phyloP scores from a whole-genome alignment of 352 stramenopile species.

The Phytophthora ramorum region DNA sequence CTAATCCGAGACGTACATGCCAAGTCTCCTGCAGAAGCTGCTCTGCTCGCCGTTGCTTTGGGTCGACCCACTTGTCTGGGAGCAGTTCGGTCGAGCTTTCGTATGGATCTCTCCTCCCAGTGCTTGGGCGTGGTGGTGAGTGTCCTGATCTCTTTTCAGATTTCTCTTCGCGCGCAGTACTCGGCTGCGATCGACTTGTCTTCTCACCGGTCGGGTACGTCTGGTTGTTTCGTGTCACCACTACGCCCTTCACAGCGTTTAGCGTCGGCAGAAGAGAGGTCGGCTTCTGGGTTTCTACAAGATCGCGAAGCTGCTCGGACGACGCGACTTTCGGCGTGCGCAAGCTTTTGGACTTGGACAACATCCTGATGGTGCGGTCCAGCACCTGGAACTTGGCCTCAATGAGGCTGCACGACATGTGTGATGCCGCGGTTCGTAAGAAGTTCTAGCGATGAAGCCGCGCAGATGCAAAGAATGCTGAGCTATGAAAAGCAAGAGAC shows the following conservation, averaged over 20 bases:
- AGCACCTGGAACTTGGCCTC: slow-evolving; percentile 73
- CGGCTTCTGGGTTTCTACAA: slow-evolving; percentile 46
- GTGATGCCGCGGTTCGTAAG: slow-evolving; percentile 1
- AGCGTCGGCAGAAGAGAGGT: slow-evolving; percentile 27
- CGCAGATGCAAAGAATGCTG: not conserved
- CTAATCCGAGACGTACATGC: slow-evolving; percentile 25
- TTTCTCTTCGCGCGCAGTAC: slow-evolving; percentile 19
- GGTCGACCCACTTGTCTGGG: slow-evolving; percentile 38
- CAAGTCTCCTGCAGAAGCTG: slow-evolving; percentile 46
- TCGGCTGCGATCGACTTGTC: slow-evolving; percentile 11
- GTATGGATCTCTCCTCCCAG: slow-evolving; percentile 15
- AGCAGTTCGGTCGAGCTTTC: slow-evolving; percentile 7
- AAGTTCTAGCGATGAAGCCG: slow-evolving; percentile 2
- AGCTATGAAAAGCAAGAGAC: slow-evolving; percentile 12
- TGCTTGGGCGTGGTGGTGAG: slow-evolving; percentile 12
- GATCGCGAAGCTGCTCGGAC: slow-evolving; percentile 56
- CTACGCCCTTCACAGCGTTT: slow-evolving; percentile 8
- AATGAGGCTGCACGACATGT: slow-evolving; percentile 70
- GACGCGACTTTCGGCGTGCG: slow-evolving; percentile 40
- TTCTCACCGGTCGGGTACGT: not conserved
- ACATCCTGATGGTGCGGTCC: slow-evolving; percentile 55
- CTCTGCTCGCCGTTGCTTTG: slow-evolving; percentile 41
- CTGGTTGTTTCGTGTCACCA: slow-evolving; percentile 14
- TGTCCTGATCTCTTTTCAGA: not conserved
- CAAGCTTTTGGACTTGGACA: slow-evolving; percentile 42